A percentile compares a stretch with the other conserved stretches of the same genome.
Evolutionary conservation across 176 grass and related monocot genomes (phyloP).

Genomic region (Thinopyrum elongatum): DNA sequence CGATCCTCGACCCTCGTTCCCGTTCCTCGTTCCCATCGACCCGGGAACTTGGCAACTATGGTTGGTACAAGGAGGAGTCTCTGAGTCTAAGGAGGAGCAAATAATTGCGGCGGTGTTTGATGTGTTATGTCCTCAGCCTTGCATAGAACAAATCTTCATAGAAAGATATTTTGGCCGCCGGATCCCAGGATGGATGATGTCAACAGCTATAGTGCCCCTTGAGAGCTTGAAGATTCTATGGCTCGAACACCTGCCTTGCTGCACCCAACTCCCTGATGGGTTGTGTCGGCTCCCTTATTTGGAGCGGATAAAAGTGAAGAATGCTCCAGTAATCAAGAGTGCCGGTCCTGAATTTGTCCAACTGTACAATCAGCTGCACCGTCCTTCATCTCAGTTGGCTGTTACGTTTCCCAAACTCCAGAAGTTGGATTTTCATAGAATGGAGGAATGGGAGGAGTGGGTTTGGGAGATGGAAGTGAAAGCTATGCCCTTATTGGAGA

Average conservation of each 20-base stretch:
- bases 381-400: too few species aligned
- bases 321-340: background rate
- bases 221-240: background rate
- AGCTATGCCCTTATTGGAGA: background rate
- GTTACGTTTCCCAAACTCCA: background rate
- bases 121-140: background rate
- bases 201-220: accelerated
- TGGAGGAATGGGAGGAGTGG: background rate
- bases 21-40: too few species aligned
- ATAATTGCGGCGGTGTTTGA: background rate
- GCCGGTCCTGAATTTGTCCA: background rate
- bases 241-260: background rate
- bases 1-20: too few species aligned
- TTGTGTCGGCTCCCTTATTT: background rate
- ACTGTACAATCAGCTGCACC: too few species aligned
- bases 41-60: background rate
- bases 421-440: accelerated
- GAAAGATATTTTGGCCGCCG: background rate
- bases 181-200: background rate
- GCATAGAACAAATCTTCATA: background rate
- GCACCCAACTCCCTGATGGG: background rate
- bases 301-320: accelerated
- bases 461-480: background rate
- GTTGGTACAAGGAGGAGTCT: background rate
- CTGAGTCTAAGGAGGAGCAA: background rate